Conservation (phyloP, 768 basidiomycete species). For the Psilocybe tampanensis region DNA sequence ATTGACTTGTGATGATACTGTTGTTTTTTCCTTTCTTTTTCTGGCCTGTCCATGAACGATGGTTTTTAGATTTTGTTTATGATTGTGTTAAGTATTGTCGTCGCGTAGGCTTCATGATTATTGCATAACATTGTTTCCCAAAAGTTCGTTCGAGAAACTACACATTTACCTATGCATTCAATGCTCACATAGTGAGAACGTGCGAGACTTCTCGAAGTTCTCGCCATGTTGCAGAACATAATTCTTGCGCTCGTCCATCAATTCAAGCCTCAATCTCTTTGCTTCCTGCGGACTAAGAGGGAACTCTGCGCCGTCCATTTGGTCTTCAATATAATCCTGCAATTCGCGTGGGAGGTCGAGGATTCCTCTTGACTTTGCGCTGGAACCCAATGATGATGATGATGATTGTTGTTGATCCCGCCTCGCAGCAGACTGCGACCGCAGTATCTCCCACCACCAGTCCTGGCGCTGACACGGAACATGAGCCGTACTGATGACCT, state of each 20-base stretch:
- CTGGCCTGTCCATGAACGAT: not conserved
- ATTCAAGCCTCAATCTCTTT: not conserved
- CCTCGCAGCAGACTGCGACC: conserved; percentile 16
- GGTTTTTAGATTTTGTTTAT: too few relatives aligned
- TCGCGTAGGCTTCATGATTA: not conserved
- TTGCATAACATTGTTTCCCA: not conserved
- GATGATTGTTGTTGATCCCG: not conserved
- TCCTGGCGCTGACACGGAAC: conserved; percentile 33
- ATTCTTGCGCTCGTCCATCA: not conserved
- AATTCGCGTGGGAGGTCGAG: conserved; percentile 15
- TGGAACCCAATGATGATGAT: not conserved
- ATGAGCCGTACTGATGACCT: conserved; percentile 30
- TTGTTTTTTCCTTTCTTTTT: not conserved
- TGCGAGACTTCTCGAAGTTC: not conserved
- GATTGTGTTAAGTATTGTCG: too few relatives aligned
- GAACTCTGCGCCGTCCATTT: conserved; percentile 2
- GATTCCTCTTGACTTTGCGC: not conserved
- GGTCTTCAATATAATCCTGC: conserved; percentile 9
- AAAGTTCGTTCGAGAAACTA: too few relatives aligned
- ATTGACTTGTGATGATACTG: conserved; percentile 44
- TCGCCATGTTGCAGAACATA: not conserved
- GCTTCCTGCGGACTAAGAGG: not conserved
- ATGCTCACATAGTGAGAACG: not conserved
- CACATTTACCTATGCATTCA: not conserved
- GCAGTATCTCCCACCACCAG: conserved; percentile 26